A percentile compares a stretch with the other conserved stretches of the same genome.
phyloP scores from a whole-genome alignment of 2,329 filamentous ascomycete species.

The Aaosphaeria pasadenensis region DNA sequence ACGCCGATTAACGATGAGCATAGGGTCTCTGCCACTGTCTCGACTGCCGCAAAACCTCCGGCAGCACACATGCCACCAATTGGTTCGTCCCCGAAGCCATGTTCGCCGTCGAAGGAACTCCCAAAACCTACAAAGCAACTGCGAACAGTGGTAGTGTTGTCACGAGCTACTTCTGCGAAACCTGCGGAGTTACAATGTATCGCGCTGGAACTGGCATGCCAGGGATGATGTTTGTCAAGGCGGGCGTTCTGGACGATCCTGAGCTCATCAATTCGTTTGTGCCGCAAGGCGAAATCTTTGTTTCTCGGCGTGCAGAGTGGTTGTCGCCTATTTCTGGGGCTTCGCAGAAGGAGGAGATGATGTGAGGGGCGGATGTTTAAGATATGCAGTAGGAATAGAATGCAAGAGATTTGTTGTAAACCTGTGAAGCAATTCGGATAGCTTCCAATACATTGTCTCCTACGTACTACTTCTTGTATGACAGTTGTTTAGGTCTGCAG shows the following conservation, averaged over 20 bases:
- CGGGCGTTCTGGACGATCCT: neutral
- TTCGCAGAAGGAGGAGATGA: neutral
- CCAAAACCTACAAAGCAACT: too few relatives aligned
- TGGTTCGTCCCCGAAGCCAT: neutral
- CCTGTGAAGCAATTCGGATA: too few relatives aligned
- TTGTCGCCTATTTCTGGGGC: neutral
- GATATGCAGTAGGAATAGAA: too few relatives aligned
- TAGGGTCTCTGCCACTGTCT: neutral
- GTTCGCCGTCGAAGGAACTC: neutral
- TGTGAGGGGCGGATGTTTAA: neutral
- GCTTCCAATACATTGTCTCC: too few relatives aligned
- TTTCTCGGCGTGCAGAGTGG: neutral
- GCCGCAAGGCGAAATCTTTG: neutral
- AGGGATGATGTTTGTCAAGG: neutral
- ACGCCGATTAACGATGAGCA: neutral
- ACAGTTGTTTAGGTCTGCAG: too few relatives aligned
- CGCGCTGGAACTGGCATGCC: neutral
- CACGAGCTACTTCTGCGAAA: too few relatives aligned
- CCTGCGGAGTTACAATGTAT: neutral
- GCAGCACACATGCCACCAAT: neutral
- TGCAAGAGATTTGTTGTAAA: too few relatives aligned
- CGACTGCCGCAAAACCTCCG: neutral
- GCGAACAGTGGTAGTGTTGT: too few relatives aligned
- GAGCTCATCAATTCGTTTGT: neutral
- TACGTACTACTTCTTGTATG: too few relatives aligned